These are phyloP conservation scores for Pelargonium cotyledonis DNA, from an alignment of 441 rosid genomes.

Conservation along the genomic window DNA sequence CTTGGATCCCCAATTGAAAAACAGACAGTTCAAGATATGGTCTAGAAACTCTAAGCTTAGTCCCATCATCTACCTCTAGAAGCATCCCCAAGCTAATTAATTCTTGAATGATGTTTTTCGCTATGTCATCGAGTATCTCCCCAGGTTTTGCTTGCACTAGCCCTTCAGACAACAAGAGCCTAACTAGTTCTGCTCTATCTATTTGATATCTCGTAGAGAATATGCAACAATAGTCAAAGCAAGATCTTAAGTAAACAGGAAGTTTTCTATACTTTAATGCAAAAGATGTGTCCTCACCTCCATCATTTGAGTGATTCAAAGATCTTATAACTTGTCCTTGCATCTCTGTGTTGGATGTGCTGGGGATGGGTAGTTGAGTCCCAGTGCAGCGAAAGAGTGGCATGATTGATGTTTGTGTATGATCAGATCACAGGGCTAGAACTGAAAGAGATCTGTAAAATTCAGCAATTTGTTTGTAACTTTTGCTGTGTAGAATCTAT, in stretches of 20 bases:
- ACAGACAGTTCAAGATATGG: neutral
- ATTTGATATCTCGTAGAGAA: no score
- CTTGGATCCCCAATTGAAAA: conserved; percentile 3
- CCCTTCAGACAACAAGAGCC: no score
- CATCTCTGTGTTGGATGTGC: neutral
- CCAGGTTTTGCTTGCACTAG: no score
- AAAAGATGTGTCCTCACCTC: neutral
- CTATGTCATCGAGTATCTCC: no score
- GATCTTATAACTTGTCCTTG: neutral
- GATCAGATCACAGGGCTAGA: neutral
- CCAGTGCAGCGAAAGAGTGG: neutral
- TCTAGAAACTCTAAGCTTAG: no score
- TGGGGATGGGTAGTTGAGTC: neutral
- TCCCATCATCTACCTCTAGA: no score
- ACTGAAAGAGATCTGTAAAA: neutral
- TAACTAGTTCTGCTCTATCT: no score
- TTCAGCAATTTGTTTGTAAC: no score
- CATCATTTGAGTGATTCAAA: neutral
- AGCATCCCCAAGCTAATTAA: no score
- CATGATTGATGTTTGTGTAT: neutral
- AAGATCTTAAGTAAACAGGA: neutral
- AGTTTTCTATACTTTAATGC: neutral
- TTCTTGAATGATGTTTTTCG: no score
- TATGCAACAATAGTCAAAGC: no score
- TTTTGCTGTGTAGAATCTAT: neutral